Conservation (phyloP, 352 stramenopile species). For the Blastocystis hominis region DNA sequence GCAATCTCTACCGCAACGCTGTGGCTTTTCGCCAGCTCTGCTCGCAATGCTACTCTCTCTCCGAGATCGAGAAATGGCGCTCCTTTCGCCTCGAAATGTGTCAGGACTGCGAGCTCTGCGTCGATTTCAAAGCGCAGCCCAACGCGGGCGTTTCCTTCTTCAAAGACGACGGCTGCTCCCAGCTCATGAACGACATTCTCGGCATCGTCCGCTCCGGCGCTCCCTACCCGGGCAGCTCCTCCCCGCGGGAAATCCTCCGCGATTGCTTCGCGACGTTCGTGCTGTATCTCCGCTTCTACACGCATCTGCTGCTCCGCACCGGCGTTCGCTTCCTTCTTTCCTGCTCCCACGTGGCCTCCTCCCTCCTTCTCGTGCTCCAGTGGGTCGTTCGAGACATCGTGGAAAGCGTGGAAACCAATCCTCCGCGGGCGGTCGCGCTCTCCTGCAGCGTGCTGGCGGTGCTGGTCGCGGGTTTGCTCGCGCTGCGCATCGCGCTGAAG, state of each 20-base stretch:
- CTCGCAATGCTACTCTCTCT: neutral
- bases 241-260: neutral
- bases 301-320: neutral
- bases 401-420: neutral
- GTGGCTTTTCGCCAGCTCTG: neutral
- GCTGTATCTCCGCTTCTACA: conserved; percentile 25
- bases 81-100: neutral
- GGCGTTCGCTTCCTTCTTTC: neutral
- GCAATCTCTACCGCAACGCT: neutral
- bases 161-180: neutral
- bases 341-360: neutral
- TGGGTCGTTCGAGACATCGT: neutral
- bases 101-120: neutral
- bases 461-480: neutral
- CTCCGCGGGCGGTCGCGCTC: neutral
- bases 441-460: neutral
- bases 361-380: neutral
- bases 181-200: conserved; percentile 17
- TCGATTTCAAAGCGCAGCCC: neutral
- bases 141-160: neutral
- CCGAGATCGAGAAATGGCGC: neutral
- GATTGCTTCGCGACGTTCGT: conserved; percentile 13
- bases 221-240: neutral
- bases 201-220: neutral
- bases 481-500: neutral